These are phyloP conservation scores for Solanum etuberosum DNA, from an alignment of 257 asterid species.

Conservation along the genomic window DNA sequence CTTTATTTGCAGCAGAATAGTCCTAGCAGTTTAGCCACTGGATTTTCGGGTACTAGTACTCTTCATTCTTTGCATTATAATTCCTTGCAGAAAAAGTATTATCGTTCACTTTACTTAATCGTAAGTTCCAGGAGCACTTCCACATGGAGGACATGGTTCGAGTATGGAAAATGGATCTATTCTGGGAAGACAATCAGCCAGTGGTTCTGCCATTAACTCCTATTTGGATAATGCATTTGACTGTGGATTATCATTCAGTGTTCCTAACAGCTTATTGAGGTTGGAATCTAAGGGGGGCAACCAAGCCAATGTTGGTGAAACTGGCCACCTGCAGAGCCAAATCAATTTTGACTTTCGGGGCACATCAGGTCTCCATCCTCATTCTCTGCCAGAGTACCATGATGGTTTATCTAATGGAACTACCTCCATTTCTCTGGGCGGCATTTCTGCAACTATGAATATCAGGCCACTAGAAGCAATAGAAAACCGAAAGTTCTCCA, in stretches of 20 bases:
- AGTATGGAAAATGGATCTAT: constrained; percentile 37
- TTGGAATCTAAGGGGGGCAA: constrained; percentile 50
- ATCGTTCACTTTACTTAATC: constrained; percentile 3
- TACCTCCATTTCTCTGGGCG: constrained; percentile 58
- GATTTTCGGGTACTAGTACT: constrained; percentile 62
- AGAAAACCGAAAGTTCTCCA: constrained; percentile 51
- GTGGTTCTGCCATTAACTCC: constrained; percentile 36
- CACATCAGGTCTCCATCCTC: constrained; percentile 50
- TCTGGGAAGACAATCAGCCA: constrained; percentile 32
- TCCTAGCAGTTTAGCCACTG: constrained; percentile 39
- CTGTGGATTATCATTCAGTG: constrained; percentile 51
- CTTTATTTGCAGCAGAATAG: constrained; percentile 47
- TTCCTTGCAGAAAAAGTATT: constrained; percentile 7
- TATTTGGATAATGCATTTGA: constrained; percentile 48
- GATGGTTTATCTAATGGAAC: constrained; percentile 55
- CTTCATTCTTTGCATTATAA: neutral
- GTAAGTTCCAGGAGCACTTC: constrained; percentile 40
- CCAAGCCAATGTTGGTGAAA: constrained; percentile 38
- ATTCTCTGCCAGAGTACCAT: constrained; percentile 71
- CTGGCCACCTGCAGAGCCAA: constrained; percentile 44
- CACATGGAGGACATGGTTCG: constrained; percentile 34
- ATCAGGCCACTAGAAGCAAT: constrained; percentile 39
- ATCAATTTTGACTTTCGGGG: constrained; percentile 50
- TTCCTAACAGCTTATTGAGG: constrained; percentile 51
- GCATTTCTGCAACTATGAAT: constrained; percentile 46